Conservation (phyloP, 73 alveolate genomes). For the Paramecium bursaria region DNA sequence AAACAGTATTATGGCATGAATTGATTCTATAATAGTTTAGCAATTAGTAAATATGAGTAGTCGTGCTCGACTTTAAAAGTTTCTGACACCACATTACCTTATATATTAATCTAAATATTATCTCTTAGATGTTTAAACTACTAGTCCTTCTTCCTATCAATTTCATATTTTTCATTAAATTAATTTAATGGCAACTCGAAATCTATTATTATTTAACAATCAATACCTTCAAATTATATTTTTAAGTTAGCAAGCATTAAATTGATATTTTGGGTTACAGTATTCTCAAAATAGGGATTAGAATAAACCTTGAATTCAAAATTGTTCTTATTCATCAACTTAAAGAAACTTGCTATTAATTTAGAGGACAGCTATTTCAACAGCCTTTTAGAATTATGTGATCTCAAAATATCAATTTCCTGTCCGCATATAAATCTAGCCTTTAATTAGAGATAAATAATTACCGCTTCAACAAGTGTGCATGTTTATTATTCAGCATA, state of each 20-base stretch:
- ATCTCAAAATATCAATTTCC: conserved; percentile 38
- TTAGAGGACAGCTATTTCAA: background rate
- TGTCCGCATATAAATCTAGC: background rate
- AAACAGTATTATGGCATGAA: conserved; percentile 28
- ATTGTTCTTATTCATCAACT: conserved; percentile 16
- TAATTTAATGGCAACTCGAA: background rate
- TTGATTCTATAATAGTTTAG: background rate
- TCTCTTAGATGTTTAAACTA: background rate
- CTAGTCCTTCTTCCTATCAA: background rate
- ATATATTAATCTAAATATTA: background rate
- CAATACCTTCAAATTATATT: conserved; percentile 39
- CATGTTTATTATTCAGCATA: conserved; percentile 11
- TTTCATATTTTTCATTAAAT: conserved; percentile 16
- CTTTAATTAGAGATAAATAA: background rate
- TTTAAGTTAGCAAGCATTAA: background rate
- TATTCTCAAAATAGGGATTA: conserved; percentile 8
- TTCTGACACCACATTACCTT: conserved; percentile 14
- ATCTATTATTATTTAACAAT: no score
- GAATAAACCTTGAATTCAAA: background rate
- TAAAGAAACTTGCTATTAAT: conserved; percentile 21
- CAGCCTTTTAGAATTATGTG: background rate
- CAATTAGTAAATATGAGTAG: background rate
- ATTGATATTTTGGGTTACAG: background rate
- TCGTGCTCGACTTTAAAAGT: background rate
- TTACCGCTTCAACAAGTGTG: no score